Percentiles rank a stretch among this genome's conserved stretches.
These are phyloP conservation scores for Sugiyamaella marilandica DNA, from an alignment of 805 yeast genomes.

Conservation along the genomic window DNA sequence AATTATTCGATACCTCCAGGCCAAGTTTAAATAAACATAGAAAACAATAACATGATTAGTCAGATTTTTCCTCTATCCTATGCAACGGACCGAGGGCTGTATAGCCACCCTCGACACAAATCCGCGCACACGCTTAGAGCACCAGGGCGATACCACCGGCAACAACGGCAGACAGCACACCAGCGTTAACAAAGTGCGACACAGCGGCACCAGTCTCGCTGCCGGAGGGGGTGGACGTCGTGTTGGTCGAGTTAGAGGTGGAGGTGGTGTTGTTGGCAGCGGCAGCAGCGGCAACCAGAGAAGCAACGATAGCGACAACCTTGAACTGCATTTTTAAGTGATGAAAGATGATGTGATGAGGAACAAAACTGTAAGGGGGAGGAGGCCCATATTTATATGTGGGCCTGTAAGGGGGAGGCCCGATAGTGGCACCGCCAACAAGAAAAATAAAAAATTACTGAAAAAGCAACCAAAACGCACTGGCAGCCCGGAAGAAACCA, in stretches of 20 bases:
- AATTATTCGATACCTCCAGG: conserved; percentile 1
- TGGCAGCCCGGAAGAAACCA: background rate
- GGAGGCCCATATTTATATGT: background rate
- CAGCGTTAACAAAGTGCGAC: conserved; percentile 34
- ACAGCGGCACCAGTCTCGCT: conserved; percentile 27
- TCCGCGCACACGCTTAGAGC: conserved; percentile 26
- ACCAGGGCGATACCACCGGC: conserved; percentile 38
- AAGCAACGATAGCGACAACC: conserved; percentile 24
- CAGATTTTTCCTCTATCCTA: background rate
- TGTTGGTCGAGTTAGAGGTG: conserved; percentile 17
- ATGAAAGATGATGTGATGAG: conserved; percentile 1
- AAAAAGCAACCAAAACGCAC: conserved; percentile 2
- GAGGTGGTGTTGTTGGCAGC: conserved; percentile 24
- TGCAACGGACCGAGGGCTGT: background rate
- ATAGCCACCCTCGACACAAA: too few relatives aligned
- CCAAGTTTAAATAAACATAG: conserved; percentile 1
- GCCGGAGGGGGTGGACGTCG: conserved; percentile 24
- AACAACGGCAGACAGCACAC: conserved; percentile 37
- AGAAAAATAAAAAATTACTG: background rate
- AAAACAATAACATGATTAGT: conserved; percentile 1
- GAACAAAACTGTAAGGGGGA: conserved; percentile 2
- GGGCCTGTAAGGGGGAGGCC: background rate
- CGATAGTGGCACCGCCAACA: background rate
- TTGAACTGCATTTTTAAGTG: conserved; percentile 30
- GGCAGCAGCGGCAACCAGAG: conserved; percentile 27